A percentile compares a stretch with the other conserved stretches of the same genome.
Conservation (phyloP, 371 early-diverging fungal genomes). For the Mortierella polycephala region DNA sequence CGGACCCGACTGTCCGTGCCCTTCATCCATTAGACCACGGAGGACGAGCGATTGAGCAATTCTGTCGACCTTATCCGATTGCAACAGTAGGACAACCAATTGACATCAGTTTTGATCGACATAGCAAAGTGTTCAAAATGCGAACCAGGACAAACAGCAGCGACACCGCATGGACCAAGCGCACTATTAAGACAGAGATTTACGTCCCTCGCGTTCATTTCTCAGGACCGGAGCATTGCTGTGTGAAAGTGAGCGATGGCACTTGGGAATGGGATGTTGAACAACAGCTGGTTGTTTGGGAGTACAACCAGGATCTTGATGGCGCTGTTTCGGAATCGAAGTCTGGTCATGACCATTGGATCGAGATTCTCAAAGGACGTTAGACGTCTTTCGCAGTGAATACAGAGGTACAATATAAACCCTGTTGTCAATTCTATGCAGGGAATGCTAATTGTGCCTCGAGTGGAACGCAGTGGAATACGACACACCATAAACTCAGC, state of each 20-base stretch:
- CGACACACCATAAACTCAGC: too few species aligned
- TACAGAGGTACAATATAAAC: too few species aligned
- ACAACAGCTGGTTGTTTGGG: constrained; percentile 30
- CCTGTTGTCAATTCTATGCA: too few species aligned
- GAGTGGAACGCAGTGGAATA: too few species aligned
- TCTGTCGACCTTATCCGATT: constrained; percentile 48
- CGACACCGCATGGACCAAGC: background rate
- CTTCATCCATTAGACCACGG: constrained; percentile 25
- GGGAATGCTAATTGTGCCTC: too few species aligned
- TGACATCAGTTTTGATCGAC: constrained; percentile 37
- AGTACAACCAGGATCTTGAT: constrained; percentile 5
- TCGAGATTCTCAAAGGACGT: constrained; percentile 4
- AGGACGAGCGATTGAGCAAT: constrained; percentile 43
- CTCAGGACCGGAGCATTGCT: constrained; percentile 10
- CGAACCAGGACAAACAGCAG: constrained; percentile 6
- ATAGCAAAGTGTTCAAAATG: constrained; percentile 13
- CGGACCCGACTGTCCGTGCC: too few species aligned
- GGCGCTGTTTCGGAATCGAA: too few species aligned
- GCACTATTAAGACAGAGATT: constrained; percentile 17
- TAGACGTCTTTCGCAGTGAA: too few species aligned
- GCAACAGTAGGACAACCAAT: constrained; percentile 36
- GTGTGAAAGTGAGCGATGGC: constrained; percentile 32
- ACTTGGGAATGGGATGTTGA: constrained; percentile 30
- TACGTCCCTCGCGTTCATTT: constrained; percentile 40
- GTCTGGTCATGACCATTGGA: constrained; percentile 14